A percentile compares a stretch with the other conserved stretches of the same genome.
These are phyloP conservation scores for Pseudogymnoascus sp. DNA, from an alignment of 2,329 filamentous ascomycete species.

Conservation along the genomic window DNA sequence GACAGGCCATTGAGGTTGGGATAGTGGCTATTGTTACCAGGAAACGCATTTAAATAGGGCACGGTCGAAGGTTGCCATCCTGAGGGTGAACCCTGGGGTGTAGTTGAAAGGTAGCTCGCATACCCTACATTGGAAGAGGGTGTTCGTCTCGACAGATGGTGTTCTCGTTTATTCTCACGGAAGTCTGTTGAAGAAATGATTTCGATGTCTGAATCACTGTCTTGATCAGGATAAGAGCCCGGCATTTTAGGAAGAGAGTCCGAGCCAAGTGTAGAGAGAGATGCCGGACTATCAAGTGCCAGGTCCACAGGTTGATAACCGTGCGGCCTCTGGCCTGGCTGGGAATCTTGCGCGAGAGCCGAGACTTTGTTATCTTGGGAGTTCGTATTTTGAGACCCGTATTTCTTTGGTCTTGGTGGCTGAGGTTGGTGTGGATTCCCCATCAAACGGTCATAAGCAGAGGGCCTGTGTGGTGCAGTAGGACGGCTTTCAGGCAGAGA, in stretches of 20 bases:
- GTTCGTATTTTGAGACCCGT: neutral
- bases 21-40: neutral
- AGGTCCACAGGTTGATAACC: neutral
- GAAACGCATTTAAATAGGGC: neutral
- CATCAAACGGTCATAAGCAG: conserved; percentile 23
- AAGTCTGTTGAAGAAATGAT: conserved; percentile 24
- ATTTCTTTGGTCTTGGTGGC: conserved; percentile 8
- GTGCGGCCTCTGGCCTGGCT: neutral
- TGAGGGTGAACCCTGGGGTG: neutral
- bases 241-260: neutral
- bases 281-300: neutral
- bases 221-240: conserved; percentile 5
- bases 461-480: conserved; percentile 13
- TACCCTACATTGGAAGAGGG: neutral
- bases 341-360: neutral
- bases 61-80: neutral
- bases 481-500: neutral
- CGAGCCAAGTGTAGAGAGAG: neutral
- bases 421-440: conserved; percentile 15
- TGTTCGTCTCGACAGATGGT: neutral
- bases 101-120: neutral
- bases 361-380: neutral
- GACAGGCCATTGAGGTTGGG: neutral
- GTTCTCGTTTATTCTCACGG: conserved; percentile 20
- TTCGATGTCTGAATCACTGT: conserved; percentile 25